Evolutionary conservation across 371 early-diverging fungal genomes (phyloP), one percentile per base, ranked within the genome.

Genomic region (Umbelopsis sp.): DNA sequence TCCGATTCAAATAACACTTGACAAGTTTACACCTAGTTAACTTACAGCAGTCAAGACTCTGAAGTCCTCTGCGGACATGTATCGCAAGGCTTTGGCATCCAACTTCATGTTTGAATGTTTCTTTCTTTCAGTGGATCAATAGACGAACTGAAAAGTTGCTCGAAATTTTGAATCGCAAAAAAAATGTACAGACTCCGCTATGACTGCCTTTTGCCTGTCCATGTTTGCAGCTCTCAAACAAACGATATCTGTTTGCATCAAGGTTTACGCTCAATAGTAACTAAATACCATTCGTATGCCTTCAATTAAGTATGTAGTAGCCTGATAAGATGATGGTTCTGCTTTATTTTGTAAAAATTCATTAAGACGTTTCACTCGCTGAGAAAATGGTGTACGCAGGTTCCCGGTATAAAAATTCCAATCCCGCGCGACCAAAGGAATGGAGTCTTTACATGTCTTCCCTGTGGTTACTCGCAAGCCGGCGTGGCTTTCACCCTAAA

Each of bases 31-130:
- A 63, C 14, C n/a, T 32, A 44, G 22, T 63, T 6, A 41, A 66
- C 84, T 70, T 86, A 93, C 95, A 57, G 99, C 97, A 12, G 96
- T 96, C 62, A 99, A 85, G 53, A 98, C 96, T 70, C 99, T 87
- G 82, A 97, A 98, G 72, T 97, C 97, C 66, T 98, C 98, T 38
- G 79, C 72, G 72, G 92, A 86, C 90, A 99, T 89, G 81, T 99
- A 99, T 62, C 98, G 90, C 65, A 99, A 80, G 29, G 92, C 91
- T 81, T 95, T 97, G 48, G 94, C 91, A 76, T 99, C 95, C 50
- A 99, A 87, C 79, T 95, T 99, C 99, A 98, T 99, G 20, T 57
- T 20, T 18, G 20, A 48, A n/a, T 48, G n/a, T 8, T 22, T 48
- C 16, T 48, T 16, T 48, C 20, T 48, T 20, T 48, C 48, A 48